A percentile compares a stretch with the other conserved stretches of the same genome.
Conservation (phyloP, 441 rosid species). For the Omphalea diandra region DNA sequence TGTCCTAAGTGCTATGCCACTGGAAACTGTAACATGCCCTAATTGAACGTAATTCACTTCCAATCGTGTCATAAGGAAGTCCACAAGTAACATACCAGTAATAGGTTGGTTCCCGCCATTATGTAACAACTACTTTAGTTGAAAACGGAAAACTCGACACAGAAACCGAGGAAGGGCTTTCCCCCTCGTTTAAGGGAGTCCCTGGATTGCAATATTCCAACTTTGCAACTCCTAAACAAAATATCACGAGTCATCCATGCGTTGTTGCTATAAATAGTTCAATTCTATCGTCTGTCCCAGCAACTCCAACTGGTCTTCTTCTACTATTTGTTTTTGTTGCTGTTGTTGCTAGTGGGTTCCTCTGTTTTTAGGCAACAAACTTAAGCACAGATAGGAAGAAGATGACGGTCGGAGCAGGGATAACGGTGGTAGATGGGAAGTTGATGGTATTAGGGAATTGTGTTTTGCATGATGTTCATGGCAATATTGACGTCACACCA, state of each 20-base stretch:
- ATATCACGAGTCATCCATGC: too few relatives aligned
- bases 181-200: background rate
- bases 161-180: background rate
- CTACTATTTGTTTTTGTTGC: background rate
- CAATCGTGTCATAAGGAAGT: too few relatives aligned
- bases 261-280: background rate
- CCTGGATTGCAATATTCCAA: slow-evolving; percentile 15
- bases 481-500: slow-evolving; percentile 48
- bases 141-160: background rate
- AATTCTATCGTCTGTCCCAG: background rate
- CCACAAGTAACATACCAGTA: too few relatives aligned
- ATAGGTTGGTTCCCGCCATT: background rate
- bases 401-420: slow-evolving; percentile 74
- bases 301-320: background rate
- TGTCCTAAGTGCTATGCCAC: too few relatives aligned
- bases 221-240: slow-evolving; percentile 3
- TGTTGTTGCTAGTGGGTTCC: background rate
- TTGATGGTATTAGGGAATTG: slow-evolving; percentile 56
- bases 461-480: slow-evolving; percentile 47
- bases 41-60: too few relatives aligned
- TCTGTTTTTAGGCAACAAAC: background rate
- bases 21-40: too few relatives aligned
- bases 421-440: slow-evolving; percentile 46
- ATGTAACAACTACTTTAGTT: background rate
- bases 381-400: slow-evolving; percentile 9